Base-by-base conservation (phyloP, 1,139 yeast genomes). In the Taphrina deformans region DNA sequence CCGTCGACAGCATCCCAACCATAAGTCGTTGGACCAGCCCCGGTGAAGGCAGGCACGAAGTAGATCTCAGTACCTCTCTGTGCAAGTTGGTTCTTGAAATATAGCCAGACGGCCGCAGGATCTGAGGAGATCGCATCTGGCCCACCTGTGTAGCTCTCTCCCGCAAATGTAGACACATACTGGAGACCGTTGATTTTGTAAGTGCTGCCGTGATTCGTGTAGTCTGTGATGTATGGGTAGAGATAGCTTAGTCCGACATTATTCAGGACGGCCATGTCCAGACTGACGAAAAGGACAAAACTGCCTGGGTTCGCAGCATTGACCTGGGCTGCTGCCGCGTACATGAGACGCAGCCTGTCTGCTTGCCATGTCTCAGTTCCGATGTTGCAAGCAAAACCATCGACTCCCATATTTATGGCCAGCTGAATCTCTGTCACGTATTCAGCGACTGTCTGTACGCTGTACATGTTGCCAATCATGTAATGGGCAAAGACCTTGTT, bases 401-500 rank as follows among this genome's bases (percentile, higher is more conserved):
- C 68, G 14, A 67, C 55, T 10, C 67, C 67, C 55, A 45, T 62
- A 26, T 23, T 21, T 5, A 52, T 40, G 16, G 69, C 69, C 12
- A 29, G 24, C 3, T 33, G 21, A 23, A 67, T 64, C 21, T 67
- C 68, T 10, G 38, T 41, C 33, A 38, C 27, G 40, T 48, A 61
- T n/a, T 21, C 33, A 31, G 26, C 16, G 26, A 44, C 29, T 14
- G 24, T 23, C 33, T 27, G 41, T 18, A 55, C 26, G 18, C 52
- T 29, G 27, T 50, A 52, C 14, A 58, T 53, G 16, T 61, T 61
- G 35, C 65, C 65, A 10, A 67, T 51, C 69, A 67, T 66, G 64
- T 63, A 67, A 35, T 67, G 69, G 9, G 69, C 69, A 52, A 64
- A 66, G 35, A 67, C 69, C 58, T 44, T 24, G 18, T 46, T 53